A percentile compares a stretch with the other conserved stretches of the same genome.
Evolutionary conservation across 2,329 filamentous ascomycete species (phyloP).

Genomic region (Aspergillus terreus): DNA sequence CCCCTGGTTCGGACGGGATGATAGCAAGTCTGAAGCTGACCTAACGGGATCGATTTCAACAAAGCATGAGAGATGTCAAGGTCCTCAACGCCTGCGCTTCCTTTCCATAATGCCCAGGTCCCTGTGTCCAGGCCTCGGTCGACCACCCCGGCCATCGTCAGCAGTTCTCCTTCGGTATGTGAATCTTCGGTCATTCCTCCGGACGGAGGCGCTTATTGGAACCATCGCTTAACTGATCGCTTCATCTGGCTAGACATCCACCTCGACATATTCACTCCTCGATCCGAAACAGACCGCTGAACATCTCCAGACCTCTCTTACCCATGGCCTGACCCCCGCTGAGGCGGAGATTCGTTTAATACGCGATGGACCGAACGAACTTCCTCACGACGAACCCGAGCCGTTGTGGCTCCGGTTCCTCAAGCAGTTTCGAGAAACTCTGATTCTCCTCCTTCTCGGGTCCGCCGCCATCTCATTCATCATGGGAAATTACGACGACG

Average conservation of each 20-base stretch:
- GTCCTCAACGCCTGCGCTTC: constrained; percentile 56
- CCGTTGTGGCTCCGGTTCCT: constrained; percentile 92
- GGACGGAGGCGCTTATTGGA: constrained; percentile 2
- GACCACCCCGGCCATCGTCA: constrained; percentile 24
- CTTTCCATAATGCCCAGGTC: constrained; percentile 51
- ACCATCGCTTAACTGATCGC: neutral
- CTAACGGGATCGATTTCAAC: constrained; percentile 14
- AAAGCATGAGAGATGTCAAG: constrained; percentile 59
- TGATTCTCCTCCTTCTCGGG: constrained; percentile 86
- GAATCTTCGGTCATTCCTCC: neutral
- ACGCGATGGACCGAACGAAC: constrained; percentile 85
- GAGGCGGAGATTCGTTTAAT: constrained; percentile 78
- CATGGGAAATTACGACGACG: constrained; percentile 91
- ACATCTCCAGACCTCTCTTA: constrained; percentile 76
- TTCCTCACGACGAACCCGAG: constrained; percentile 89
- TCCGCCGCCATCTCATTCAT: constrained; percentile 86
- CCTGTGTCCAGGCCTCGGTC: constrained; percentile 27
- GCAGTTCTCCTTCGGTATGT: constrained; percentile 34
- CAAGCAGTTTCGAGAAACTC: constrained; percentile 93
- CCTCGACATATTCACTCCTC: constrained; percentile 59
- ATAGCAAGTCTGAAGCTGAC: constrained; percentile 17
- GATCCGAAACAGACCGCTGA: constrained; percentile 74
- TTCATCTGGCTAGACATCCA: constrained; percentile 31
- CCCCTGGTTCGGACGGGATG: constrained; percentile 22
- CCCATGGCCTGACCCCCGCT: constrained; percentile 71